Evolutionary conservation across 2,329 filamentous ascomycete genomes (phyloP), one percentile per base, ranked within the genome.

Genomic region (Cladosporium sp.): DNA sequence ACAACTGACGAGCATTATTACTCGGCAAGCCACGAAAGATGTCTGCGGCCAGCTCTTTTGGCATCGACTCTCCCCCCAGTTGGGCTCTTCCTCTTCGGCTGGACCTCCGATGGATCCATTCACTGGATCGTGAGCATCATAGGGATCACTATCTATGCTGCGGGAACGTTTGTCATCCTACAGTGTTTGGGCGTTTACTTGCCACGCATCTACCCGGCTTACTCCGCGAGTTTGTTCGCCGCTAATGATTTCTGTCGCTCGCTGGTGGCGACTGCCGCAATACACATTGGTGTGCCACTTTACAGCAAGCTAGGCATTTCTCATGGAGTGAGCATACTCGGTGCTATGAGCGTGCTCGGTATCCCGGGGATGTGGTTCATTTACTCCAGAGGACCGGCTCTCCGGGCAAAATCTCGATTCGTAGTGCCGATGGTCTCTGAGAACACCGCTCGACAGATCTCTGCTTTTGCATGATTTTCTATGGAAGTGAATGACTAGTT

Each of bases 261-360:
- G 33, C 82, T 85, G 2, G 76, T 90, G 3, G 88, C 87, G 7
- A 86, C 84, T 61, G 86, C 82, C 0, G 84, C 84, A 29, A 82
- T 90, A 55, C 76, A 89, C 23, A 89, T 89, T 70, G 82, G 84
- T 0, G 80, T 83, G 56, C 87, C 88, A 6, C 79, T 90, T 63
- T 90, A 84, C 65, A 75, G 77, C 18, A 86, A 87, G 69, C 71
- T 90, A 5, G 87, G 87, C 16, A 83, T 90, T 31, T 86, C 81
- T 5, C 79, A 77, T 53, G 88, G 87, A 2, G 81, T 83, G 0
- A 85, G 81, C 31, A 29, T 56, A 7, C 29, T 57, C 5, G 53
- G 16, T 18, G 50, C 14, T 18, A 53, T 53, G 50, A 53, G 50
- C n/a, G 26, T 31, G 16, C 50, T 53, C 18, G 50, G 50, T 5